These are phyloP conservation scores for Boletus rubescentipes DNA, from an alignment of 768 basidiomycete species.

Conservation along the genomic window DNA sequence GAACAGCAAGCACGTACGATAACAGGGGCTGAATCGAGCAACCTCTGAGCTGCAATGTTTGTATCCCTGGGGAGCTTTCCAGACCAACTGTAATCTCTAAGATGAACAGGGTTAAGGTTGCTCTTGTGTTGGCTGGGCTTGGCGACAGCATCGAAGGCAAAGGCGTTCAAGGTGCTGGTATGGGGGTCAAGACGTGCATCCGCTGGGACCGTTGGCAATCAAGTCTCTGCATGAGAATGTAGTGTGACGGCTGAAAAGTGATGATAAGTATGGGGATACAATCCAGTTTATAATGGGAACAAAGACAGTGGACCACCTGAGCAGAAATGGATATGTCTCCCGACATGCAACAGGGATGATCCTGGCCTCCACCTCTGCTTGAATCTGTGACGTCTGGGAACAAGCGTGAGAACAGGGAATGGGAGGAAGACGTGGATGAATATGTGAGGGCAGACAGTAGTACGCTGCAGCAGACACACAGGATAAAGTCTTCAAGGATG, in stretches of 20 bases:
- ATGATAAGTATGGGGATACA: neutral
- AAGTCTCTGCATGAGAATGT: neutral
- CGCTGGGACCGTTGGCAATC: neutral
- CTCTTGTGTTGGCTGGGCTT: neutral
- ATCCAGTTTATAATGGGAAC: neutral
- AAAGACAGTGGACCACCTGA: neutral
- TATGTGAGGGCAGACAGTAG: no score
- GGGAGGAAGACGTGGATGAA: no score
- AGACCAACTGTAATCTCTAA: slow-evolving; percentile 37
- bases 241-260: neutral
- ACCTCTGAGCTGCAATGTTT: slow-evolving; percentile 50
- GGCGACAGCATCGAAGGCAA: neutral
- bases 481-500: no score
- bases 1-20: slow-evolving; percentile 50
- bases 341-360: no score
- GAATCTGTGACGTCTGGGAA: no score
- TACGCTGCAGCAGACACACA: no score
- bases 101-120: slow-evolving; percentile 37
- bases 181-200: neutral
- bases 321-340: neutral
- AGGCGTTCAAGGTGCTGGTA: neutral
- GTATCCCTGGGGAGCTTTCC: slow-evolving; percentile 60
- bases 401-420: no score
- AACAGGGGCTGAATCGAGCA: slow-evolving; percentile 63
- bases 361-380: no score